These are phyloP conservation scores for Rhododendron griersonianum DNA, from an alignment of 148 eudicot species.

Conservation along the genomic window DNA sequence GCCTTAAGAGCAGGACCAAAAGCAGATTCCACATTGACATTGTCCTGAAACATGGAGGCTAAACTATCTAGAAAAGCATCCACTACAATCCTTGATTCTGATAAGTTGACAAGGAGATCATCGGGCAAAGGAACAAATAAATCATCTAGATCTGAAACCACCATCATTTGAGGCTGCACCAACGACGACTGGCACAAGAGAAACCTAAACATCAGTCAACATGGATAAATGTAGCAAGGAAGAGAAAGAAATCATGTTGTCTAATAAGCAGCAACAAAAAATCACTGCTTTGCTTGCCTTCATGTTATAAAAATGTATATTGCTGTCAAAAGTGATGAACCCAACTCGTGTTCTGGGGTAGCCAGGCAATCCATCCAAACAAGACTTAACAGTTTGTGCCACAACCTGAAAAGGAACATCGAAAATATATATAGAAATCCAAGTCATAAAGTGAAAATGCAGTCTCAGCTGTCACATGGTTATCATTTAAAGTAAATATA, in stretches of 20 bases:
- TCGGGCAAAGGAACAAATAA: slow-evolving; percentile 96
- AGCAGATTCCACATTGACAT: slow-evolving; percentile 85
- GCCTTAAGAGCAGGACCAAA: slow-evolving; percentile 99
- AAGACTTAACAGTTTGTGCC: slow-evolving; percentile 84
- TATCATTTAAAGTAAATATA: background rate
- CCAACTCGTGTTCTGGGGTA: slow-evolving; percentile 89
- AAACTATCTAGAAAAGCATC: slow-evolving; percentile 90
- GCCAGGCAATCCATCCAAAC: slow-evolving; percentile 85
- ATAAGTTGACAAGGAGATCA: slow-evolving; percentile 95
- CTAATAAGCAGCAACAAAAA: background rate
- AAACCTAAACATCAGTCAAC: slow-evolving; percentile 21
- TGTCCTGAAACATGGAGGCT: slow-evolving; percentile 87
- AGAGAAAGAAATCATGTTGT: background rate
- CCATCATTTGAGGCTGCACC: slow-evolving; percentile 99
- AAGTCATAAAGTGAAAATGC: background rate
- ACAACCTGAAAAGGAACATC: slow-evolving; percentile 51
- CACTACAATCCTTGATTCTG: slow-evolving; percentile 90
- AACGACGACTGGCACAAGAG: slow-evolving; percentile 74
- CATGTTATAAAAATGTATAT: slow-evolving; percentile 91
- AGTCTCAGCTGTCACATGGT: background rate
- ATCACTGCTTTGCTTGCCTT: slow-evolving; percentile 80
- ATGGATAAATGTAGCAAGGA: background rate
- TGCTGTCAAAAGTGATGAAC: slow-evolving; percentile 94
- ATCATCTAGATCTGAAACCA: slow-evolving; percentile 89
- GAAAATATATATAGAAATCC: background rate